phyloP scores from a whole-genome alignment of 1,284 basidiomycete species.

The Ustilago cynodontis region DNA sequence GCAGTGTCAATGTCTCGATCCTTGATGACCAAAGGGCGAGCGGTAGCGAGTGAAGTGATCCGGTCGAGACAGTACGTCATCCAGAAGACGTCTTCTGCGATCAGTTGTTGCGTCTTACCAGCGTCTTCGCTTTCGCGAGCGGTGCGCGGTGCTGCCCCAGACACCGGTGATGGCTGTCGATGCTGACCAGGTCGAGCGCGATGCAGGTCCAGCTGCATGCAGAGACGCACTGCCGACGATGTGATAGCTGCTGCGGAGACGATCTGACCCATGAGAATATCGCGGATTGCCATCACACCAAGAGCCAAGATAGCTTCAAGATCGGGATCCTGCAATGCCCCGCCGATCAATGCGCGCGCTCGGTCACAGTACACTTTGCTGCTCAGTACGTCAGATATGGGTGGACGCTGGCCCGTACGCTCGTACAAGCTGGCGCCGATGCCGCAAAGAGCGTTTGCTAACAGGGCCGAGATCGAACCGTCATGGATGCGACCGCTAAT shows the following conservation, averaged over 20 bases:
- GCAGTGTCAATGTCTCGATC: slow-evolving; percentile 38
- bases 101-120: slow-evolving; percentile 1
- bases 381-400: slow-evolving; percentile 16
- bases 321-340: slow-evolving; percentile 26
- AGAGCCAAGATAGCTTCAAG: slow-evolving; percentile 42
- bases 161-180: slow-evolving; percentile 12
- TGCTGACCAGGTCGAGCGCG: slow-evolving; percentile 13
- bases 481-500: slow-evolving; percentile 27
- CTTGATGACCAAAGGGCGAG: slow-evolving; percentile 38
- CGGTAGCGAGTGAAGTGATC: slow-evolving; percentile 39
- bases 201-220: slow-evolving; percentile 44
- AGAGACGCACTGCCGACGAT: slow-evolving; percentile 35
- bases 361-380: slow-evolving; percentile 35
- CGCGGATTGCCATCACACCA: slow-evolving; percentile 41
- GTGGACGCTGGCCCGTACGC: slow-evolving; percentile 14
- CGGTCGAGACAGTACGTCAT: slow-evolving; percentile 45
- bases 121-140: slow-evolving; percentile 2
- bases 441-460: slow-evolving; percentile 45
- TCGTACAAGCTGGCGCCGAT: slow-evolving; percentile 42
- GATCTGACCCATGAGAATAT: slow-evolving; percentile 34
- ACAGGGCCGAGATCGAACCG: slow-evolving; percentile 35
- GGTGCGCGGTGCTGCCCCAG: background rate
- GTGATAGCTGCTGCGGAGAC: slow-evolving; percentile 34
- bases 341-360: slow-evolving; percentile 39
- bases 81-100: slow-evolving; percentile 35